phyloP scores from a whole-genome alignment of 2,329 filamentous ascomycete genomes.

The Fusarium veterinarium region DNA sequence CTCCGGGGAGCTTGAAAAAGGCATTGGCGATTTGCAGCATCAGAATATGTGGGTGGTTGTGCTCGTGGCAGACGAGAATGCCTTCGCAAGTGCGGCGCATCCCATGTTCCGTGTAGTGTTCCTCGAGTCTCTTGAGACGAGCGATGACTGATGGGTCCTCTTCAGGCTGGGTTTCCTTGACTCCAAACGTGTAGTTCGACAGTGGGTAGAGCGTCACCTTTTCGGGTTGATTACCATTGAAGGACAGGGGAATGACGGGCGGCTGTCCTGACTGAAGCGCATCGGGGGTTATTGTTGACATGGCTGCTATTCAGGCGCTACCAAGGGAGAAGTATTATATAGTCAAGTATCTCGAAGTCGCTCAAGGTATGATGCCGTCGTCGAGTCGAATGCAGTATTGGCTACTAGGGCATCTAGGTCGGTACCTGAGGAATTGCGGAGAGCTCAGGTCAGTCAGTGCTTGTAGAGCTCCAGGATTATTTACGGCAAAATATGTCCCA shows the following conservation, averaged over 20 bases:
- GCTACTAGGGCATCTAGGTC: constrained; percentile 16
- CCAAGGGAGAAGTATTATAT: background rate
- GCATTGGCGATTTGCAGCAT: constrained; percentile 99
- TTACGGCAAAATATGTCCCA: constrained; percentile 23
- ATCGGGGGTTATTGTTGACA: constrained; percentile 86
- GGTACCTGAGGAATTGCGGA: background rate
- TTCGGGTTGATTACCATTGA: constrained; percentile 88
- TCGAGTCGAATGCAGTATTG: background rate
- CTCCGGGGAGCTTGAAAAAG: constrained; percentile 98
- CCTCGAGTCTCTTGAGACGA: constrained; percentile 91
- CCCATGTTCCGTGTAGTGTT: constrained; percentile 90
- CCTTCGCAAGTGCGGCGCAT: constrained; percentile 98
- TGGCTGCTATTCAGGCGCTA: constrained; percentile 49
- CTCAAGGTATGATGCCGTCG: background rate
- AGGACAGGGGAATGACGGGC: constrained; percentile 82
- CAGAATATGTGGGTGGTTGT: constrained; percentile 97
- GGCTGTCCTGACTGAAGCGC: constrained; percentile 82
- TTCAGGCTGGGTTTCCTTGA: constrained; percentile 97
- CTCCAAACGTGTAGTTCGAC: constrained; percentile 98
- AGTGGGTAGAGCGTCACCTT: constrained; percentile 94
- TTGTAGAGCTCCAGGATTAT: constrained; percentile 29
- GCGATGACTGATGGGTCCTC: constrained; percentile 96
- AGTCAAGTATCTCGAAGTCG: background rate
- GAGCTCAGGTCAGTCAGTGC: constrained; percentile 9
- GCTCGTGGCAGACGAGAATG: constrained; percentile 96